Conservation (phyloP, 441 rosid species). For the Flueggea neowawraea region DNA sequence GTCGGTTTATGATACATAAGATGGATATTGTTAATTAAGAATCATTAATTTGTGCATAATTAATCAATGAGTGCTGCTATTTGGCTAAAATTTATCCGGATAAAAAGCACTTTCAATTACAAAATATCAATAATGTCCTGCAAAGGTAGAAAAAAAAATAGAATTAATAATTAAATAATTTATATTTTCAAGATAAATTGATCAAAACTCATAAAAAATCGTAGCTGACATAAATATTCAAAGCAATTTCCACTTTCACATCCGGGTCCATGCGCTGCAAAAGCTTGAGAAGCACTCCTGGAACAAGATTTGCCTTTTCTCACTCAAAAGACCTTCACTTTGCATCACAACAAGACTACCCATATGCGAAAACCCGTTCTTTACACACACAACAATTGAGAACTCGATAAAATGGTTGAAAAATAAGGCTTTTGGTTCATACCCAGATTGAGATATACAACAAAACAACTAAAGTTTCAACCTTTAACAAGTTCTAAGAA, state of each 20-base stretch:
- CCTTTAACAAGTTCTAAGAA: conserved; percentile 6
- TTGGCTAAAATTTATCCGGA: no score
- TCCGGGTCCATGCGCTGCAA: conserved; percentile 93
- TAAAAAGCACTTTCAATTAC: no score
- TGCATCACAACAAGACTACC: conserved; percentile 33
- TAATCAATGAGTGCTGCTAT: no score
- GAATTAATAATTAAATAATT: no score
- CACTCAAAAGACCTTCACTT: conserved; percentile 23
- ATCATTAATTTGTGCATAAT: no score
- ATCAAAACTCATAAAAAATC: no score
- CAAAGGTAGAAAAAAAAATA: no score
- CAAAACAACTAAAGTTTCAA: conserved; percentile 12
- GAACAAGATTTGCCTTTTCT: conserved; percentile 90
- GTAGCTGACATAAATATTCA: no score
- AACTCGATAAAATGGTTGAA: conserved; percentile 9
- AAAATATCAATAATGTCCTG: no score
- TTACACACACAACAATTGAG: conserved; percentile 11
- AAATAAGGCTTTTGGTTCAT: conserved; percentile 17
- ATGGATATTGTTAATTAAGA: no score
- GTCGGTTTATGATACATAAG: no score
- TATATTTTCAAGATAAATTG: no score
- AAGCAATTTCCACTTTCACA: conserved; percentile 88
- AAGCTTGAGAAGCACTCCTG: conserved; percentile 95
- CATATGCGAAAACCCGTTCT: conserved; percentile 16
- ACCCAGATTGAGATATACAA: conserved; percentile 17